Base-by-base conservation (phyloP, 345 rosid species). In the Toxicodendron radicans region DNA sequence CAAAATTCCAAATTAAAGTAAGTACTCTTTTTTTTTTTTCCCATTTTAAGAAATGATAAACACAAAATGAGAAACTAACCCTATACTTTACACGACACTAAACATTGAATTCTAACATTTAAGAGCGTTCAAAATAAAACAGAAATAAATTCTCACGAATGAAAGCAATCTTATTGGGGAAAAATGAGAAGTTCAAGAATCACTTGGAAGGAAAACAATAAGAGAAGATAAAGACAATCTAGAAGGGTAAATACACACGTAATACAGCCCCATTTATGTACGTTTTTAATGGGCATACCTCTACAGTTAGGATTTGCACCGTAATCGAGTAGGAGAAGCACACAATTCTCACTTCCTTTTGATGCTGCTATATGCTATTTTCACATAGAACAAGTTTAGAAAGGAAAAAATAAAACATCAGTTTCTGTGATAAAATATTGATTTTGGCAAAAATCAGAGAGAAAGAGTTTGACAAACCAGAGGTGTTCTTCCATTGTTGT, bases 321-420 rank as follows among this genome's bases (percentile, higher is more conserved):
- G 59, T 83, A 82, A 69, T 90, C 91, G 71, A 95, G 85, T 8
- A 95, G 89, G 65, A 79, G 90, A 74, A 85, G 87, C 53, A 87
- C 93, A n/a, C 96, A 92, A 46, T 89, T 86, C 68, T 87, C 81
- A 49, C 76, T 85, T 73, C 99, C 99, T 75, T 85, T 89, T 10
- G 94, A 86, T 51, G 97, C 92, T 71, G 98, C 90, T 61, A 95
- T 91, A 73, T 95, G 98, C 99, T 92, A 76, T 75, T 70, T 27
- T 49, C 27, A 27, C 54, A 75, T 17, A 13, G 53, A 60, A 51
- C 3, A 38, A 45, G 21, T 58, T 20, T 1, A 76, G 59, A 20
- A 71, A 61, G 52, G 59, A 12, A 53, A 56, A 12, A 52, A 32
- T 30, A 35, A 24, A 11, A 49, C 66, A 20, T 27, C 16, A 58